Percentiles rank a stretch among this genome's conserved stretches.
These are phyloP conservation scores for Typha latifolia DNA, from an alignment of 176 grass and related monocot species.

Conservation along the genomic window DNA sequence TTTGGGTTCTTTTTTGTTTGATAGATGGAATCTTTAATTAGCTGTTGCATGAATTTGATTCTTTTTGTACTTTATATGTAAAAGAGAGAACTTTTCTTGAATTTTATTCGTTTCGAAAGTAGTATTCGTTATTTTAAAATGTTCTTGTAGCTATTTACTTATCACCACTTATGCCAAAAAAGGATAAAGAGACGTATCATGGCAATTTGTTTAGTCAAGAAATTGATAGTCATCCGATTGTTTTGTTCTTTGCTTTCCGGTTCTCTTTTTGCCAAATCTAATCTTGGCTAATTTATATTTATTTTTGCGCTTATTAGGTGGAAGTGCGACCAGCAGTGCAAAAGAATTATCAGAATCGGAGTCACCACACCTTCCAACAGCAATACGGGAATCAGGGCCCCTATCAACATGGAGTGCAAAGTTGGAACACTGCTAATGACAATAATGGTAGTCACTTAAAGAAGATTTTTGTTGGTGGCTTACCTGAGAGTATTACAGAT, in stretches of 20 bases:
- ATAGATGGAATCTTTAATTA: not conserved
- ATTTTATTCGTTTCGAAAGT: no score
- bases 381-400: slow-evolving; percentile 8
- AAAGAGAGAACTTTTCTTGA: no score
- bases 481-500: slow-evolving; percentile 7
- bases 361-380: not conserved
- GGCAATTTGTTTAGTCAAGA: not conserved
- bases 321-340: slow-evolving; percentile 7
- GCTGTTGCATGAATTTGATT: not conserved
- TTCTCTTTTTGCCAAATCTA: not conserved
- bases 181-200: not conserved
- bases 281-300: not conserved
- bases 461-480: slow-evolving; percentile 24
- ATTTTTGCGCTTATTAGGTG: not conserved
- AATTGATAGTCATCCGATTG: not conserved
- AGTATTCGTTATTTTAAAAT: no score
- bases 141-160: no score
- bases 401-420: not conserved
- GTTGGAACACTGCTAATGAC: slow-evolving; percentile 1
- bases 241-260: not conserved
- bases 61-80: no score
- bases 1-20: not conserved
- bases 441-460: not conserved
- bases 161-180: no score
- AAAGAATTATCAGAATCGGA: not conserved